Conservation (phyloP, 495 filamentous ascomycete genomes). For the Penicillium egyptiacum region DNA sequence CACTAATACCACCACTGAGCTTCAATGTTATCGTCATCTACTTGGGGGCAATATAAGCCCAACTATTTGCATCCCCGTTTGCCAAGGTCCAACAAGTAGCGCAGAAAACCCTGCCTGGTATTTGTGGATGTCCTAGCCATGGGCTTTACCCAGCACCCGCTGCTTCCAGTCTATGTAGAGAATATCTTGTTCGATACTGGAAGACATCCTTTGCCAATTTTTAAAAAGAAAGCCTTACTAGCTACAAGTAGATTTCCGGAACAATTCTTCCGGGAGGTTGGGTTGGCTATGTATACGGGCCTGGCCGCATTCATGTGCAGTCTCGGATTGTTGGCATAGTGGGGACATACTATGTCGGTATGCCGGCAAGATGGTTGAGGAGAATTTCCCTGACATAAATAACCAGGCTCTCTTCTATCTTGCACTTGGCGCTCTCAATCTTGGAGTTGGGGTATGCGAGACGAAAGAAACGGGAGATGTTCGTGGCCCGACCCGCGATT, state of each 20-base stretch:
- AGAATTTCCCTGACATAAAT: constrained; percentile 25
- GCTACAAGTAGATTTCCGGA: constrained; percentile 43
- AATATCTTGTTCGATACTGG: constrained; percentile 63
- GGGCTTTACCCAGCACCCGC: constrained; percentile 39
- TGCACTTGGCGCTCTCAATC: constrained; percentile 23
- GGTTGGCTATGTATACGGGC: constrained; percentile 32
- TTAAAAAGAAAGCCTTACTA: constrained; percentile 48
- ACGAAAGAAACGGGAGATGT: constrained; percentile 6
- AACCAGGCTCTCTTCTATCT: not conserved
- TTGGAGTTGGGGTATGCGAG: constrained; percentile 35
- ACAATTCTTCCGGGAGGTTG: constrained; percentile 33
- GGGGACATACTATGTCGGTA: constrained; percentile 39
- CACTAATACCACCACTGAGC: constrained; percentile 17
- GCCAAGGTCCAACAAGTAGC: constrained; percentile 42
- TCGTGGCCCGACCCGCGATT: not conserved
- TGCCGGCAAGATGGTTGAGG: constrained; percentile 25
- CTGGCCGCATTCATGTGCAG: constrained; percentile 35
- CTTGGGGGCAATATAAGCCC: constrained; percentile 39
- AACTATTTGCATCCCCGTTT: constrained; percentile 43
- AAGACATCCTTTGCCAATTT: constrained; percentile 58
- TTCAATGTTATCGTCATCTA: constrained; percentile 49
- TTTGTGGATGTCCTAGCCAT: constrained; percentile 42
- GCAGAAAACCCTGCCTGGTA: constrained; percentile 42
- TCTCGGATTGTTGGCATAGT: constrained; percentile 40
- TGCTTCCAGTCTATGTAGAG: constrained; percentile 36